These are phyloP conservation scores for Rhizopogon vulgaris DNA, from an alignment of 768 basidiomycete genomes.

Conservation along the genomic window DNA sequence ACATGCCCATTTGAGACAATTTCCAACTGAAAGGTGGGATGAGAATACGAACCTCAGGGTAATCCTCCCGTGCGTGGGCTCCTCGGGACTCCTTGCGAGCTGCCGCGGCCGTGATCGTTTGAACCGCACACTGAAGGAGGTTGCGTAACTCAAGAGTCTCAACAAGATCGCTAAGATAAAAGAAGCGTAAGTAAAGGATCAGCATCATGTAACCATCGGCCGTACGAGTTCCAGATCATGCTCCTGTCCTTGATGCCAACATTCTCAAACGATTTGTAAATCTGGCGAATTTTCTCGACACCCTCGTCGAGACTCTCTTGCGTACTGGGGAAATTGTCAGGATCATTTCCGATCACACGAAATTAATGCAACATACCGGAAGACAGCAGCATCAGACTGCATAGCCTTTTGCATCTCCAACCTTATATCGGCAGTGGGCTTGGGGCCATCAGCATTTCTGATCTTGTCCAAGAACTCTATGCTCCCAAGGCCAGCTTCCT, in stretches of 20 bases:
- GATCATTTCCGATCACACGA: conserved; percentile 1
- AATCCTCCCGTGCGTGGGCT: conserved; percentile 98
- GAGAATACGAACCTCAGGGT: conserved; percentile 63
- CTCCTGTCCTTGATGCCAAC: conserved; percentile 97
- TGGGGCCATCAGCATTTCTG: conserved; percentile 73
- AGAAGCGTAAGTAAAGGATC: conserved; percentile 4
- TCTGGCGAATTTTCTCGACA: conserved; percentile 76
- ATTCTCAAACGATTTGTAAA: conserved; percentile 85
- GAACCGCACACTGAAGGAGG: conserved; percentile 89
- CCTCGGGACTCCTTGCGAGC: conserved; percentile 97
- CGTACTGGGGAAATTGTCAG: conserved; percentile 43
- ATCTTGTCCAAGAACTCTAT: conserved; percentile 88
- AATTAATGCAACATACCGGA: conserved; percentile 48
- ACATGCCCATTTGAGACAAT: conserved; percentile 2
- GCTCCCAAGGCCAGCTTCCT: conserved; percentile 77
- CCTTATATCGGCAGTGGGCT: conserved; percentile 86
- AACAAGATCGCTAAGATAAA: conserved; percentile 72
- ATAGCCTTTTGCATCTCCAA: conserved; percentile 98
- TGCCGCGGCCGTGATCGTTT: conserved; percentile 89
- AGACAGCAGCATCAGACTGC: conserved; percentile 97
- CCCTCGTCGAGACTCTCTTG: conserved; percentile 89
- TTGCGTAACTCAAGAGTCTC: conserved; percentile 98
- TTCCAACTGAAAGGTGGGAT: background rate
- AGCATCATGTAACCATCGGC: conserved; percentile 3
- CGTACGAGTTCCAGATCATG: conserved; percentile 99